These are phyloP conservation scores for Tetradesmus lagerheimii DNA, from an alignment of 139 green algal genomes.

Conservation along the genomic window DNA sequence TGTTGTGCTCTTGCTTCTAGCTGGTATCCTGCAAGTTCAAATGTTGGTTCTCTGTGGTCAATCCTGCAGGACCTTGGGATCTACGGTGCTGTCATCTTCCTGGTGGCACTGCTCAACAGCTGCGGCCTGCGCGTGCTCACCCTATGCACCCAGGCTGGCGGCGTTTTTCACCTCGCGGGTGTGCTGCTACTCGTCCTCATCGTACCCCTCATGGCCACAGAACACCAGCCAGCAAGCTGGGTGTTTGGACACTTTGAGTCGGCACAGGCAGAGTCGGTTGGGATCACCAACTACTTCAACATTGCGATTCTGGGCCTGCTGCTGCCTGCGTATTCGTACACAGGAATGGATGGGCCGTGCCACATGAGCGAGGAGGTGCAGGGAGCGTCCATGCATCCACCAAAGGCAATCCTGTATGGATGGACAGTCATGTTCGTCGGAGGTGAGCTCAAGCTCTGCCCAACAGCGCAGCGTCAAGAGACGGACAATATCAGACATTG, in stretches of 20 bases:
- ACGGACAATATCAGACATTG: too few species aligned
- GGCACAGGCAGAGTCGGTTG: conserved; percentile 1
- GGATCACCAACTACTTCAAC: conserved; percentile 57
- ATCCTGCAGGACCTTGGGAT: conserved; percentile 49
- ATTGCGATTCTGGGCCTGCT: conserved; percentile 57
- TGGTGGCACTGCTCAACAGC: conserved; percentile 53
- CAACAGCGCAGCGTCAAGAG: too few species aligned
- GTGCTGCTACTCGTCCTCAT: conserved; percentile 47
- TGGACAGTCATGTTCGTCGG: conserved; percentile 52
- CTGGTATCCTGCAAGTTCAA: too few species aligned
- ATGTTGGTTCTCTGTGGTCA: too few species aligned
- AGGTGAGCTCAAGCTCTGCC: neutral
- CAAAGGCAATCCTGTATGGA: conserved; percentile 49
- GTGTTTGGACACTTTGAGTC: conserved; percentile 56
- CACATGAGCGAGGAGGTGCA: conserved; percentile 60
- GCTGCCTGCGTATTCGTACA: conserved; percentile 59
- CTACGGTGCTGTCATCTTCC: conserved; percentile 47
- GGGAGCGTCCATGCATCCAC: conserved; percentile 41
- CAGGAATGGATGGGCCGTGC: conserved; percentile 53
- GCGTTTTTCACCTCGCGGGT: conserved; percentile 46
- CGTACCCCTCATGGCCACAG: conserved; percentile 47
- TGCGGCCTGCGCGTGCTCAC: conserved; percentile 39
- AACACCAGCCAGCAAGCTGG: conserved; percentile 36
- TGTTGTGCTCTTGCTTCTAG: neutral
- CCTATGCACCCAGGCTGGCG: conserved; percentile 12